Evolutionary conservation across 2,329 filamentous ascomycete genomes (phyloP).

Genomic region (Colletotrichum sansevieriae): DNA sequence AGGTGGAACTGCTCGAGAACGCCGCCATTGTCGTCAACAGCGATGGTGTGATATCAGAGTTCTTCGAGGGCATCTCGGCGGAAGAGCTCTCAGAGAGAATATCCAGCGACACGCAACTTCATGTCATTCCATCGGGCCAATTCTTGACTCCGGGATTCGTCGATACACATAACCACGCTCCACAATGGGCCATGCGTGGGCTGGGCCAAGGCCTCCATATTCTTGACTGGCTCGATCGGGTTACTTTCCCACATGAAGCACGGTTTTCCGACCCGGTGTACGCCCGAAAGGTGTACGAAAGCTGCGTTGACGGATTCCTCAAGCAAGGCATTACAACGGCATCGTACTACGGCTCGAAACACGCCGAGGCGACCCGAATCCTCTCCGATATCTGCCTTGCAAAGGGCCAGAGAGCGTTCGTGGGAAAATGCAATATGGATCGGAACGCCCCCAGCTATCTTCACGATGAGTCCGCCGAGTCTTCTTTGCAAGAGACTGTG

Average conservation of each 20-base stretch:
- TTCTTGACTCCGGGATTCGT: slow-evolving; percentile 73
- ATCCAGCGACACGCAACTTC: slow-evolving; percentile 42
- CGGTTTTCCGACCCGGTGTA: slow-evolving; percentile 68
- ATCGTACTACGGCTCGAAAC: slow-evolving; percentile 70
- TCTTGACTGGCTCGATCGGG: slow-evolving; percentile 73
- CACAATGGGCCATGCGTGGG: slow-evolving; percentile 65
- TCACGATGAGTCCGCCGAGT: slow-evolving; percentile 59
- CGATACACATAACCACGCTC: slow-evolving; percentile 78
- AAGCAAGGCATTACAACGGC: slow-evolving; percentile 73
- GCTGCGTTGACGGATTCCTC: slow-evolving; percentile 69
- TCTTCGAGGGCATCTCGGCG: slow-evolving; percentile 41
- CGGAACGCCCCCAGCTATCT: slow-evolving; percentile 68
- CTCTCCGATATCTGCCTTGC: slow-evolving; percentile 66
- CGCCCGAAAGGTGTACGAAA: slow-evolving; percentile 63
- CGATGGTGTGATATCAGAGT: slow-evolving; percentile 45
- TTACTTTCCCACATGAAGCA: slow-evolving; percentile 75
- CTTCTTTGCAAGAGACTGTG: slow-evolving; percentile 63
- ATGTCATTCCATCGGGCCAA: slow-evolving; percentile 55
- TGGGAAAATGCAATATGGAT: slow-evolving; percentile 75
- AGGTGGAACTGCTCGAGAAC: slow-evolving; percentile 55
- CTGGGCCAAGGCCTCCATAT: slow-evolving; percentile 65
- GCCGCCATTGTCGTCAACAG: slow-evolving; percentile 50
- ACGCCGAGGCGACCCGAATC: slow-evolving; percentile 68
- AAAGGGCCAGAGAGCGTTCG: slow-evolving; percentile 69
- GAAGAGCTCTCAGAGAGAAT: slow-evolving; percentile 17